These are phyloP conservation scores for Withania somnifera DNA, from an alignment of 305 asterid species.

Conservation along the genomic window DNA sequence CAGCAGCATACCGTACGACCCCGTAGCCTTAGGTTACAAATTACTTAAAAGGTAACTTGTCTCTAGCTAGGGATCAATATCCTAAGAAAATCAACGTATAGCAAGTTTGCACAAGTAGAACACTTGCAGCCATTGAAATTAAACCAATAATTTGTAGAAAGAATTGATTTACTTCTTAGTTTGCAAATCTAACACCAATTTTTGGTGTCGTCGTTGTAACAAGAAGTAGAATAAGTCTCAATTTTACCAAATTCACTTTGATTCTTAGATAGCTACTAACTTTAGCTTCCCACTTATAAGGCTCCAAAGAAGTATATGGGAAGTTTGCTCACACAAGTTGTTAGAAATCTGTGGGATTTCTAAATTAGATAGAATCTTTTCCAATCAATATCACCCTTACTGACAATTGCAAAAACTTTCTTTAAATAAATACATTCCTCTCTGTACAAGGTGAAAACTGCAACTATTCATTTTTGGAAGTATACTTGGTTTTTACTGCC, in stretches of 20 bases:
- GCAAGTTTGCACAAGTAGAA: neutral
- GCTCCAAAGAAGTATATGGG: neutral
- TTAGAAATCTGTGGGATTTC: neutral
- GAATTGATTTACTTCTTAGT: neutral
- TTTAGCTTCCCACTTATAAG: neutral
- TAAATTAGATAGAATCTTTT: neutral
- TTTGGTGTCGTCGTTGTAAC: neutral
- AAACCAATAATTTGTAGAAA: neutral
- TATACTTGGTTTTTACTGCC: neutral
- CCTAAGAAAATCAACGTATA: neutral
- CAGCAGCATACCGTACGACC: too few relatives aligned
- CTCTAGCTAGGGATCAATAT: neutral
- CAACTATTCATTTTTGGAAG: neutral
- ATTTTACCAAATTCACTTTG: neutral
- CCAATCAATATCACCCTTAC: neutral
- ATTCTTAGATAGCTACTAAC: neutral
- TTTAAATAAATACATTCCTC: neutral
- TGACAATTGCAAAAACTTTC: neutral
- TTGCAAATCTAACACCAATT: neutral
- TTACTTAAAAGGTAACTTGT: neutral
- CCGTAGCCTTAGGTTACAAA: neutral
- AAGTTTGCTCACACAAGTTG: neutral
- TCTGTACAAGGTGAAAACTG: neutral
- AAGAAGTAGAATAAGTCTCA: neutral
- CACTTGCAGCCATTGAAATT: neutral